Conservation (phyloP, 192 early-diverging fungal genomes). For the Gigaspora rosea region DNA sequence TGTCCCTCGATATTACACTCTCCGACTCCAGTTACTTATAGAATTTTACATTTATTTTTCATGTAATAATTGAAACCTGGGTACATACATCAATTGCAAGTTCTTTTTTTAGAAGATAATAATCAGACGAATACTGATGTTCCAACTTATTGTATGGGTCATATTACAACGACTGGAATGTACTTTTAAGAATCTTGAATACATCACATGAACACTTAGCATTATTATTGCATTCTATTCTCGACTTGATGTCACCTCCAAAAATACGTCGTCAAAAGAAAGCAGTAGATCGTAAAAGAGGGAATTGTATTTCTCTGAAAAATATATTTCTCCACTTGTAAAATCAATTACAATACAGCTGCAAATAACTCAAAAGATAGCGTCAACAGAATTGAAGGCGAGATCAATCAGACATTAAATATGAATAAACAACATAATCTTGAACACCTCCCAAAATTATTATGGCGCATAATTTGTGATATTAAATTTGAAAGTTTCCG, state of each 20-base stretch:
- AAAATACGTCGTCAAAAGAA: not conserved
- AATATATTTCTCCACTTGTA: not conserved
- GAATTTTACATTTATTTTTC: constrained; percentile 28
- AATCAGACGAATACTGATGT: not conserved
- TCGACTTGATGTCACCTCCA: not conserved
- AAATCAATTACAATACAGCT: not conserved
- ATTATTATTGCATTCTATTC: constrained; percentile 10
- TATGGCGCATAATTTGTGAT: constrained; percentile 24
- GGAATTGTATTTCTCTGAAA: not conserved
- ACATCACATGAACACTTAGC: constrained; percentile 21
- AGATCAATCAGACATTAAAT: constrained; percentile 13
- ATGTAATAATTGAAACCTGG: constrained; percentile 4
- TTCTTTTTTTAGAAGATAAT: not conserved
- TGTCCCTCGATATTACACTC: not conserved
- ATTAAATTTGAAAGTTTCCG: constrained; percentile 14
- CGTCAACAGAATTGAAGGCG: not conserved
- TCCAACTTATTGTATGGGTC: not conserved
- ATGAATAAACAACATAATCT: constrained; percentile 2
- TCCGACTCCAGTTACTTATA: not conserved
- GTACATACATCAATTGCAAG: not conserved
- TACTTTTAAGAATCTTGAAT: constrained; percentile 2
- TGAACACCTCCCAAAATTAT: not conserved
- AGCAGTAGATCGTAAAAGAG: not conserved
- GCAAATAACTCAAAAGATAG: not conserved
- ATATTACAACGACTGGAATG: constrained; percentile 27